Conservation (phyloP, 2,329 filamentous ascomycete genomes). For the Arachnopeziza araneosa region DNA sequence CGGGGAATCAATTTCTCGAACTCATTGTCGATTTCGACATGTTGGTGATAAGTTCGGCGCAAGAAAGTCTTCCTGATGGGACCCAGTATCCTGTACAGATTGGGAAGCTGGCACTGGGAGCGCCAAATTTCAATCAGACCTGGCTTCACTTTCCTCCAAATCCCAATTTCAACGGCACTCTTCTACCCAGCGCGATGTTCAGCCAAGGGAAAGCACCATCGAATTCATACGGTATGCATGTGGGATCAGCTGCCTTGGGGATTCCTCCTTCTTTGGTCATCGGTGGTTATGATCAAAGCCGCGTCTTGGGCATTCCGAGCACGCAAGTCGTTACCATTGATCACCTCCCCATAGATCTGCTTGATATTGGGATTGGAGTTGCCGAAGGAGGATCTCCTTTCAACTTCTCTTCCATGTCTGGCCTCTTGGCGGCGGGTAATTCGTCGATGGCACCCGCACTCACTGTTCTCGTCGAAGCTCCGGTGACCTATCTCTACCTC, state of each 20-base stretch:
- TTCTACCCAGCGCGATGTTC: constrained; percentile 7
- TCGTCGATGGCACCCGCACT: constrained; percentile 8
- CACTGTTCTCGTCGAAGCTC: constrained; percentile 13
- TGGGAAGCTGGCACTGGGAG: constrained; percentile 13
- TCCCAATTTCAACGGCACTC: constrained; percentile 11
- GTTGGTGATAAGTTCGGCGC: constrained; percentile 1
- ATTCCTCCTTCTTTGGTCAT: constrained; percentile 18
- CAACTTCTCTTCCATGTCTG: constrained; percentile 7
- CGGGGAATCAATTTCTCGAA: too few relatives aligned
- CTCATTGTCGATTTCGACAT: constrained; percentile 9
- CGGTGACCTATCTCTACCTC: constrained; percentile 31
- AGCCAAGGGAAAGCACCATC: constrained; percentile 9
- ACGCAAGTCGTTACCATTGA: constrained; percentile 9
- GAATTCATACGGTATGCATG: constrained; percentile 22
- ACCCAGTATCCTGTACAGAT: constrained; percentile 14
- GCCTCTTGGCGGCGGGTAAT: constrained; percentile 15
- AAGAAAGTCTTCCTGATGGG: constrained; percentile 11
- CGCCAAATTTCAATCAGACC: constrained; percentile 13
- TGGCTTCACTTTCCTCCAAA: constrained; percentile 4
- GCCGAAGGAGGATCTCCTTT: constrained; percentile 16
- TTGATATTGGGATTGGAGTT: constrained; percentile 20
- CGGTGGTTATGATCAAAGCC: constrained; percentile 20
- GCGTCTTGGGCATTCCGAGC: constrained; percentile 11
- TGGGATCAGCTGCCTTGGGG: constrained; percentile 13
- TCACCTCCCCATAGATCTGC: constrained; percentile 15